Conservation (phyloP, 169 alveolate genomes). For the Besnoitia besnoiti region DNA sequence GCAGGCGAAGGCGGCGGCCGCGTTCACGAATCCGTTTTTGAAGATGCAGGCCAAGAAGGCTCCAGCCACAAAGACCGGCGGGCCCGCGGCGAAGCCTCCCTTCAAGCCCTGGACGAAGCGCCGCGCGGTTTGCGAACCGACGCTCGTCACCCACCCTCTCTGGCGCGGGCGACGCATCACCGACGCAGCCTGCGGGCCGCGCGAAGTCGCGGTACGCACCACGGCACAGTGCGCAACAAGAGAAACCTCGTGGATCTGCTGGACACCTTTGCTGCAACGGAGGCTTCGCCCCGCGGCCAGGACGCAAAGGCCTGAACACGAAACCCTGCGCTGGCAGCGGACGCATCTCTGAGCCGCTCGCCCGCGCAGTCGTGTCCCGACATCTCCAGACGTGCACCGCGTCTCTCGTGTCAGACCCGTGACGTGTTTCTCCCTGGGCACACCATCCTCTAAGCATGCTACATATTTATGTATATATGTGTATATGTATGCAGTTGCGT, state of each 20-base stretch:
- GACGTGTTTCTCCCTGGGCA: too few species aligned
- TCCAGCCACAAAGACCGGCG: not conserved
- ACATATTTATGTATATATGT: too few species aligned
- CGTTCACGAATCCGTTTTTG: slow-evolving; percentile 50
- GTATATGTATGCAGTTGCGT: too few species aligned
- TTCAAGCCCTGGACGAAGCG: not conserved
- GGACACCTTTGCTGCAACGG: not conserved
- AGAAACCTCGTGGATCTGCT: not conserved
- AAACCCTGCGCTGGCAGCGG: too few species aligned
- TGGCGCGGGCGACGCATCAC: slow-evolving; percentile 34
- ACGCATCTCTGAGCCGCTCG: too few species aligned
- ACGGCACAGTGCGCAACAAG: not conserved
- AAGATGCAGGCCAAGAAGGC: slow-evolving; percentile 35
- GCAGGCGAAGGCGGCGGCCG: too few species aligned
- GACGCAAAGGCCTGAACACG: too few species aligned
- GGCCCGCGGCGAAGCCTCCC: not conserved
- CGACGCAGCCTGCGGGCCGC: not conserved
- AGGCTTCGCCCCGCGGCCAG: not conserved
- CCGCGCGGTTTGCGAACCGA: slow-evolving; percentile 54
- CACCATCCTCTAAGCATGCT: too few species aligned
- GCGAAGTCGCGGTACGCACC: not conserved
- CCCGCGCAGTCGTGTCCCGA: not conserved
- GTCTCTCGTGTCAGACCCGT: too few species aligned
- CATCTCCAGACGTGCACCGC: too few species aligned
- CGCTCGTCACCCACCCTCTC: slow-evolving; percentile 55